A percentile compares a stretch with the other conserved stretches of the same genome.
phyloP scores from a whole-genome alignment of 257 asterid genomes.

The Solanum verrucosum region DNA sequence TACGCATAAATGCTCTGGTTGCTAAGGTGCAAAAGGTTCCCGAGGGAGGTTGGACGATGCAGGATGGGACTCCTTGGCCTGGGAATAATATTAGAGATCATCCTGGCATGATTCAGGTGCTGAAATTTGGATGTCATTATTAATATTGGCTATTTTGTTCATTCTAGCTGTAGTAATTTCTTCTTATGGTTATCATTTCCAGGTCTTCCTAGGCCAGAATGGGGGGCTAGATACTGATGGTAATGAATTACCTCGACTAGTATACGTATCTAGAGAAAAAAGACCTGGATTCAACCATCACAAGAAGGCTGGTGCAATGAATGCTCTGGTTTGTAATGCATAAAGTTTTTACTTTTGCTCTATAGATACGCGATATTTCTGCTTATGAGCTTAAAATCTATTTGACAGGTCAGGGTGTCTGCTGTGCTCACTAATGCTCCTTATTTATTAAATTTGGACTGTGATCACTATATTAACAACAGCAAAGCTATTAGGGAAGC shows the following conservation, averaged over 20 bases:
- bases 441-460: constrained; percentile 19
- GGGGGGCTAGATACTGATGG: constrained; percentile 12
- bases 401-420: constrained; percentile 15
- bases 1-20: constrained; percentile 19
- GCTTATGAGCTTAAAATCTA: background rate
- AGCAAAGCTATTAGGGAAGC: constrained; percentile 21
- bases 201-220: constrained; percentile 22
- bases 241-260: constrained; percentile 14
- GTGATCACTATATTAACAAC: constrained; percentile 15
- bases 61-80: constrained; percentile 36
- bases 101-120: constrained; percentile 34
- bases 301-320: constrained; percentile 40
- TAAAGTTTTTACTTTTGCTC: background rate
- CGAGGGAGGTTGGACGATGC: constrained; percentile 31
- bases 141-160: background rate
- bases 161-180: background rate
- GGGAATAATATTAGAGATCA: constrained; percentile 26
- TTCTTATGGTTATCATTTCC: background rate
- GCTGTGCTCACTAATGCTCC: constrained; percentile 20
- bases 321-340: constrained; percentile 18
- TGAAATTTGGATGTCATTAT: background rate
- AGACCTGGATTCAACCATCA: constrained; percentile 30
- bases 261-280: constrained; percentile 32
- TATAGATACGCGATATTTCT: background rate
- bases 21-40: constrained; percentile 23